Conservation (phyloP, 805 yeast genomes). For the Yarrowia keelungensis region DNA sequence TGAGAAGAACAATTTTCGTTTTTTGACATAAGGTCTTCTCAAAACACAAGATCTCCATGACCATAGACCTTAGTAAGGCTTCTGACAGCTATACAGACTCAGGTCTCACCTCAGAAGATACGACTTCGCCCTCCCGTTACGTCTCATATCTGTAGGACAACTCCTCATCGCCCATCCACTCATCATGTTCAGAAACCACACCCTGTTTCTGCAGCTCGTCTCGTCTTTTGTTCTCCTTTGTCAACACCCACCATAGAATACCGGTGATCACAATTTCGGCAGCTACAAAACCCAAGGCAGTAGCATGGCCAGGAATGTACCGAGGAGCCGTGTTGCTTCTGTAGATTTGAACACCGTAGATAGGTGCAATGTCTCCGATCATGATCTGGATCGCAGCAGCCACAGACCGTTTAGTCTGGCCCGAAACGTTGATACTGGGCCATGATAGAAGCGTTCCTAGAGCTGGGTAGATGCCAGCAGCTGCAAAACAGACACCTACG, state of each 20-base stretch:
- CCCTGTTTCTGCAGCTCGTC: conserved; percentile 26
- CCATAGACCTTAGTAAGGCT: no score
- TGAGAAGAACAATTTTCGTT: no score
- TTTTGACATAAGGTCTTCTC: no score
- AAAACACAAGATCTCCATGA: no score
- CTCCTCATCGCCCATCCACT: conserved; percentile 16
- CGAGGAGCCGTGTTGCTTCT: conserved; percentile 19
- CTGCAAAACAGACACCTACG: conserved; percentile 25
- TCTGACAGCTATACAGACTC: no score
- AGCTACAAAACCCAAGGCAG: conserved; percentile 1
- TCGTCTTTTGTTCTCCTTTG: neutral
- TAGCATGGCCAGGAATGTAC: conserved; percentile 28
- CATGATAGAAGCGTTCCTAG: conserved; percentile 8
- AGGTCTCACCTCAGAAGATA: no score
- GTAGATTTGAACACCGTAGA: conserved; percentile 30
- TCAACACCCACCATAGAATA: conserved; percentile 10
- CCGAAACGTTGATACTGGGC: conserved; percentile 27
- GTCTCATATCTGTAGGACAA: conserved; percentile 13
- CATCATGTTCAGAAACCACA: conserved; percentile 2
- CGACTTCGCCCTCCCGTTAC: neutral
- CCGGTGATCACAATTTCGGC: conserved; percentile 2
- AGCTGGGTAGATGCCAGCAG: conserved; percentile 32
- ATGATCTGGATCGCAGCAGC: conserved; percentile 30
- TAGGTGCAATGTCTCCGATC: conserved; percentile 34
- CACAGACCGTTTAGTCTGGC: conserved; percentile 22